Evolutionary conservation across 2,329 filamentous ascomycete species (phyloP).

Genomic region (Fusarium decemcellulare): DNA sequence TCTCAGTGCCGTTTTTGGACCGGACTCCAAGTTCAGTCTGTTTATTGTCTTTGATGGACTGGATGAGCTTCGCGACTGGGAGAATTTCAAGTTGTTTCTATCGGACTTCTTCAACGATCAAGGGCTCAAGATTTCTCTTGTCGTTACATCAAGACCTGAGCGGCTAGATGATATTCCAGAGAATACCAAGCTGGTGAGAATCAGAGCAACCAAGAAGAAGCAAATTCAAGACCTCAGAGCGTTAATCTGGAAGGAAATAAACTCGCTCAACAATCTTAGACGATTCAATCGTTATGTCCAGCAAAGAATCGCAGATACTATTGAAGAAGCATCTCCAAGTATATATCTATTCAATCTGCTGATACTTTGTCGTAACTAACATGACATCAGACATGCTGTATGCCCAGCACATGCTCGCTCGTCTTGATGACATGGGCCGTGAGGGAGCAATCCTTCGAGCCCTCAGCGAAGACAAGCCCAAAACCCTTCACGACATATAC

Average conservation of each 20-base stretch:
- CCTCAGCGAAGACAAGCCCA: constrained; percentile 43
- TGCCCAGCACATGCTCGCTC: constrained; percentile 51
- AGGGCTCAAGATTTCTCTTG: constrained; percentile 41
- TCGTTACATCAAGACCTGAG: constrained; percentile 44
- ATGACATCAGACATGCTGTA: constrained; percentile 51
- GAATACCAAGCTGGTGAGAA: constrained; percentile 1
- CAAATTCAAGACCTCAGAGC: constrained; percentile 47
- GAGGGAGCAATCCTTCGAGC: constrained; percentile 51
- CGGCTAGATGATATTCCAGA: constrained; percentile 22
- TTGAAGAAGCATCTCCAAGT: constrained; percentile 51
- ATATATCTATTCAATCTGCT: constrained; percentile 11
- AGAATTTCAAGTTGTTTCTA: neutral
- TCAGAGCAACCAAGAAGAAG: constrained; percentile 46
- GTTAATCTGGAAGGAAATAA: constrained; percentile 46
- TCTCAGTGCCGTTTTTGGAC: neutral
- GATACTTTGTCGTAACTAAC: neutral
- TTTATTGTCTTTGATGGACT: constrained; percentile 15
- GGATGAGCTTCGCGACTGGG: constrained; percentile 9
- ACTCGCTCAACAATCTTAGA: constrained; percentile 40
- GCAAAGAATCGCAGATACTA: constrained; percentile 46
- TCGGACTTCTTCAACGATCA: neutral
- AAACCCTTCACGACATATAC: constrained; percentile 46
- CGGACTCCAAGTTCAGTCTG: constrained; percentile 6
- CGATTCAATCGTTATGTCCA: constrained; percentile 47
- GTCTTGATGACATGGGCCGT: constrained; percentile 49